Evolutionary conservation across 768 basidiomycete genomes (phyloP).

Genomic region (Tubosaeta sp.): DNA sequence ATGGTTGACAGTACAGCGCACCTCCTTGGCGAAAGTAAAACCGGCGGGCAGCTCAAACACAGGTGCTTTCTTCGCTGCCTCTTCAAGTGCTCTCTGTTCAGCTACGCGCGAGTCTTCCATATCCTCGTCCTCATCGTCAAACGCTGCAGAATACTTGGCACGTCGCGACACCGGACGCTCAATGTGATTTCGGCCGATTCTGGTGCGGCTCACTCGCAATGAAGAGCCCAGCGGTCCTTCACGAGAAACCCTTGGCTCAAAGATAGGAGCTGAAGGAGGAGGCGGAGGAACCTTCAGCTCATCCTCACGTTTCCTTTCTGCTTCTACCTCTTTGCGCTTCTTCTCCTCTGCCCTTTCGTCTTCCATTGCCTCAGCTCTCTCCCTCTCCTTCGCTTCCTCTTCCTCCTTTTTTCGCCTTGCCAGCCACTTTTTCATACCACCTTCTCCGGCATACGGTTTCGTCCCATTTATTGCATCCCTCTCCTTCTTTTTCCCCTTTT

Average conservation of each 20-base stretch:
- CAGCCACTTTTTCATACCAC: constrained; percentile 74
- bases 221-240: constrained; percentile 40
- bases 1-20: constrained; percentile 27
- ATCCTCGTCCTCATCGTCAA: constrained; percentile 45
- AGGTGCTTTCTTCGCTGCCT: constrained; percentile 52
- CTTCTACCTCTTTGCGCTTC: constrained; percentile 17
- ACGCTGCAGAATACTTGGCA: constrained; percentile 65
- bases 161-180: constrained; percentile 48
- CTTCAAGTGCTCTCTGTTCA: constrained; percentile 48
- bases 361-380: constrained; percentile 32
- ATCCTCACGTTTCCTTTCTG: constrained; percentile 15
- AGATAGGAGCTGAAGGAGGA: constrained; percentile 14
- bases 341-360: constrained; percentile 30
- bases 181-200: constrained; percentile 54
- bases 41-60: constrained; percentile 56
- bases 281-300: constrained; percentile 17
- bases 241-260: constrained; percentile 15
- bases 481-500: constrained; percentile 33
- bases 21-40: constrained; percentile 66
- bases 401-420: constrained; percentile 58
- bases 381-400: constrained; percentile 40
- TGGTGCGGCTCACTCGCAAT: constrained; percentile 62
- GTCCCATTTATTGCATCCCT: constrained; percentile 44
- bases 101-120: constrained; percentile 38
- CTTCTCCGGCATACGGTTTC: constrained; percentile 76